Percentiles rank a stretch among this genome's conserved stretches.
Evolutionary conservation across 371 early-diverging fungal genomes (phyloP).

Genomic region (Mucor plumbeus): DNA sequence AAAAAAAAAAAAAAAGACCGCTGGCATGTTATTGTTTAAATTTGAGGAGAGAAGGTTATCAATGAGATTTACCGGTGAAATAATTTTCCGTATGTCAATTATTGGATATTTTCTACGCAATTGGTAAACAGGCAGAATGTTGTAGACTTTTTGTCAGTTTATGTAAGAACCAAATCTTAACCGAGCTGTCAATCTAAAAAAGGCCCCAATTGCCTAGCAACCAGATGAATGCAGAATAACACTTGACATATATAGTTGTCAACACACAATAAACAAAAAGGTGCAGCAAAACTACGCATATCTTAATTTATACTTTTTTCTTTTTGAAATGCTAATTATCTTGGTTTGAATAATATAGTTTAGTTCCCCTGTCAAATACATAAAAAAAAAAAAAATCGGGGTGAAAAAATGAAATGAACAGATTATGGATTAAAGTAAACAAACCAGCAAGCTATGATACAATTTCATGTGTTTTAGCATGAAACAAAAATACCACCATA

Average conservation of each 20-base stretch:
- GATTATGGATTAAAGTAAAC: background rate
- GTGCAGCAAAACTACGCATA: no score
- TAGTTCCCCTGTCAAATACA: background rate
- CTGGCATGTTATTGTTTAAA: constrained; percentile 4
- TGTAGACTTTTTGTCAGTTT: no score
- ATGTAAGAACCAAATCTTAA: no score
- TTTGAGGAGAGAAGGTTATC: background rate
- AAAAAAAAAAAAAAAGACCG: constrained; percentile 9
- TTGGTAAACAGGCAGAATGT: no score
- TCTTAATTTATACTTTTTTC: no score
- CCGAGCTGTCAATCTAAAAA: no score
- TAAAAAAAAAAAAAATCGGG: background rate
- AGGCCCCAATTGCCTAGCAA: no score
- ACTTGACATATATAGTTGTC: no score
- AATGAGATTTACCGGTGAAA: background rate
- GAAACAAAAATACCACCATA: background rate
- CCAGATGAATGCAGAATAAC: no score
- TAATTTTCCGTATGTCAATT: background rate
- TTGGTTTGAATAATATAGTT: background rate
- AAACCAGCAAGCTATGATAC: background rate
- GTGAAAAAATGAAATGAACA: no score
- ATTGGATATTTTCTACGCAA: no score
- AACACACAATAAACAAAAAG: no score
- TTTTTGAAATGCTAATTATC: background rate
- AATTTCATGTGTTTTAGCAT: background rate